These are phyloP conservation scores for Babjeviella inositovora DNA, from an alignment of 805 yeast genomes.

Conservation along the genomic window DNA sequence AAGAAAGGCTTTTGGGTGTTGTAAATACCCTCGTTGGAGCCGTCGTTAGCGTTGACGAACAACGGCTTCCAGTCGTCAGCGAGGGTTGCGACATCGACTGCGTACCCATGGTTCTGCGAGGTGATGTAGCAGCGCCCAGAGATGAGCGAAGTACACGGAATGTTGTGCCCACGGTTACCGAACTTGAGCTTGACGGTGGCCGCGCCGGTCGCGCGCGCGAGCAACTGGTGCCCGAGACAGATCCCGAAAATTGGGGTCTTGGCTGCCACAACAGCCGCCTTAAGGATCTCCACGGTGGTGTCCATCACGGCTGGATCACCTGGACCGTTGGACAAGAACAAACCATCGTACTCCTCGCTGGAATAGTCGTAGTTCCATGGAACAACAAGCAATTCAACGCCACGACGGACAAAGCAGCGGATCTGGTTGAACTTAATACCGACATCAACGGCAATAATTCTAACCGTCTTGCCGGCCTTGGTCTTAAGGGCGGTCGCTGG, in stretches of 20 bases:
- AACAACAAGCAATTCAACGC: conserved; percentile 89
- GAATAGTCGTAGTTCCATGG: conserved; percentile 90
- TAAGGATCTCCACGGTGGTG: conserved; percentile 44
- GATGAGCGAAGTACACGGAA: conserved; percentile 80
- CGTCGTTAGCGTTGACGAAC: conserved; percentile 91
- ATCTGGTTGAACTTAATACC: conserved; percentile 98
- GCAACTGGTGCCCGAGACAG: conserved; percentile 94
- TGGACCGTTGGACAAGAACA: conserved; percentile 95
- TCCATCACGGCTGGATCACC: conserved; percentile 93
- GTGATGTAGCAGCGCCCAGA: conserved; percentile 97
- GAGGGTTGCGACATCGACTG: conserved; percentile 75
- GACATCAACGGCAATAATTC: conserved; percentile 85
- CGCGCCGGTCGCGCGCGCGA: conserved; percentile 94
- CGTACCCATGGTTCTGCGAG: conserved; percentile 97
- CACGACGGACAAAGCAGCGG: conserved; percentile 90
- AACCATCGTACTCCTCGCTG: conserved; percentile 78
- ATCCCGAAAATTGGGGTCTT: conserved; percentile 93
- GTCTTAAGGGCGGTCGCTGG: conserved; percentile 31
- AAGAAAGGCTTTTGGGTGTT: conserved; percentile 77
- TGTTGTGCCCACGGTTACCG: conserved; percentile 99
- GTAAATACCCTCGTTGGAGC: conserved; percentile 96
- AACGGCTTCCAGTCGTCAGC: conserved; percentile 79
- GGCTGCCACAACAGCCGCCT: conserved; percentile 38
- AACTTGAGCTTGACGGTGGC: conserved; percentile 81
- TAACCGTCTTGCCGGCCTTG: conserved; percentile 61